Evolutionary conservation across 331 rosid genomes (phyloP).

Genomic region (Arachis monticola): DNA sequence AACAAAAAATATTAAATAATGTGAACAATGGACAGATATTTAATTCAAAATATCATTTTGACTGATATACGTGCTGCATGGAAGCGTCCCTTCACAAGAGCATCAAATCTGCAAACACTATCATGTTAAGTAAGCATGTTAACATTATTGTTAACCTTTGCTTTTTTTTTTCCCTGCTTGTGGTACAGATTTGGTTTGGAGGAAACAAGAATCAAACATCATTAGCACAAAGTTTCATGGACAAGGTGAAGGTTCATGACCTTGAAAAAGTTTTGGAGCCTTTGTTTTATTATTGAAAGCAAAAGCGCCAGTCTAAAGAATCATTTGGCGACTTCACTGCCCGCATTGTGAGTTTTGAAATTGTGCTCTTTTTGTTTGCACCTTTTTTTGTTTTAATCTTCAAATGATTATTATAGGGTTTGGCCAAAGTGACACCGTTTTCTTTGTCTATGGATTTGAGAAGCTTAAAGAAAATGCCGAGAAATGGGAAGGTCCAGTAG

Average conservation of each 20-base stretch:
- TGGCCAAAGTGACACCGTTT: constrained; percentile 28
- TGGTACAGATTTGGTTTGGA: constrained; percentile 87
- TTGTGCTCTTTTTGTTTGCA: constrained; percentile 14
- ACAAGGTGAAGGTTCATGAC: constrained; percentile 90
- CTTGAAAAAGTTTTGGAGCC: constrained; percentile 95
- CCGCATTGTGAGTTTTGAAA: constrained; percentile 67
- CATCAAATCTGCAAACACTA: constrained; percentile 41
- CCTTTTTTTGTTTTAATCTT: constrained; percentile 12
- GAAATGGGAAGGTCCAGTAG: constrained; percentile 90
- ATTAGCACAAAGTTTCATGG: constrained; percentile 78
- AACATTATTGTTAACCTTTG: too few species aligned
- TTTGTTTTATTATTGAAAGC: constrained; percentile 86
- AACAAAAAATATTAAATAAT: too few species aligned
- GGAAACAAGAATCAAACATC: constrained; percentile 87
- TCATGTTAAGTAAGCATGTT: constrained; percentile 57
- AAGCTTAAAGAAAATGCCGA: constrained; percentile 73
- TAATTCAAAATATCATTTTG: constrained; percentile 75
- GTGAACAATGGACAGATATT: too few species aligned
- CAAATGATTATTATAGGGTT: constrained; percentile 5
- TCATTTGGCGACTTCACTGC: constrained; percentile 83
- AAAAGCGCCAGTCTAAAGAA: constrained; percentile 82
- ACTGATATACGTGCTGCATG: constrained; percentile 78
- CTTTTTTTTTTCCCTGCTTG: neutral
- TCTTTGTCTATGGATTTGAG: constrained; percentile 75
- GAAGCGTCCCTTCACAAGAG: constrained; percentile 88